phyloP scores from a whole-genome alignment of 2,329 filamentous ascomycete species.

The Aspergillus proliferans region DNA sequence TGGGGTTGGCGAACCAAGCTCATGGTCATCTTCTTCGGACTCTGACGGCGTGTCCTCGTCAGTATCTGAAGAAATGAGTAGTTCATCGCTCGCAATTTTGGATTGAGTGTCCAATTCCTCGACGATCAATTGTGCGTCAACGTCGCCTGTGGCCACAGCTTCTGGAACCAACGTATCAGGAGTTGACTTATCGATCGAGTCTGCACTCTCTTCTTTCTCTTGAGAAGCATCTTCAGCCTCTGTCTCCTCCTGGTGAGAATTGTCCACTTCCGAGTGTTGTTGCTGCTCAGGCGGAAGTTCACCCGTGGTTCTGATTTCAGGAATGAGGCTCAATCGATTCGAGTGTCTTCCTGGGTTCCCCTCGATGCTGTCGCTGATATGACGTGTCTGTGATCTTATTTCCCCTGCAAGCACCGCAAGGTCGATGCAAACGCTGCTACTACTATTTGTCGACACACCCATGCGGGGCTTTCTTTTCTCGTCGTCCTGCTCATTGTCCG shows the following conservation, averaged over 20 bases:
- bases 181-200: background rate
- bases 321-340: background rate
- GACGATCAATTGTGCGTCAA: background rate
- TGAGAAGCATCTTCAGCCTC: background rate
- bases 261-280: background rate
- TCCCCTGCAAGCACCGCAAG: background rate
- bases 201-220: background rate
- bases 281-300: background rate
- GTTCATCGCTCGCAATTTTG: background rate
- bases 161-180: background rate
- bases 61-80: background rate
- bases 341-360: background rate
- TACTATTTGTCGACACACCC: background rate
- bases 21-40: background rate
- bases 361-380: background rate
- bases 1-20: background rate
- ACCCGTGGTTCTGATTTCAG: background rate
- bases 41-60: slow-evolving; percentile 1
- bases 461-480: background rate
- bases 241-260: background rate
- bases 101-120: background rate
- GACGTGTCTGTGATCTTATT: too few species aligned
- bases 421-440: background rate
- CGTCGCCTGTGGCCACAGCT: too few species aligned
- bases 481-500: slow-evolving; percentile 13